Base-by-base conservation (phyloP, 768 basidiomycete species). In the Mycena filopes region DNA sequence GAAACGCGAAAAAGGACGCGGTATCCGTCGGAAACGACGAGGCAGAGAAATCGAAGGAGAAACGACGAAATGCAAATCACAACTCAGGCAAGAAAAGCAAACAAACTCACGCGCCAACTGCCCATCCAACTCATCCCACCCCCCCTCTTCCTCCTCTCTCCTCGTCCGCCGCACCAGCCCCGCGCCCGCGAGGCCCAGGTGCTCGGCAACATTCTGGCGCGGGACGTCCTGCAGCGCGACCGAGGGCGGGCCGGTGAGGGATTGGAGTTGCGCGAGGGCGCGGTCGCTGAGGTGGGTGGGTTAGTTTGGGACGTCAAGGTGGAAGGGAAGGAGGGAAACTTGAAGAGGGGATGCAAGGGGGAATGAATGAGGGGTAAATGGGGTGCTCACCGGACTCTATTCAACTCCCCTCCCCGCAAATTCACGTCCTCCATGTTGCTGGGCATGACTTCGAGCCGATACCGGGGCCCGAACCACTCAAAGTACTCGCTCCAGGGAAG, bases 361-460 rank as follows among this genome's bases (percentile, higher is more conserved):
- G 5, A 33, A 12, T 33, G 12, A 12, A 33, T 6, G 33, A 7
- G 36, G 10, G 36, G 36, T 15, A 4, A 36, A 9, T 11, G 5
- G 10, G 36, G 28, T 29, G 82, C 88, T 63, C 65, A 93, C 90
- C 91, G 86, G 51, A 96, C 90, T 70, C 83, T 83, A 65, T 97
- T 91, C 42, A 99, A 77, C 31, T 92, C 91, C 16, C 87, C 87
- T 69, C 96, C 92, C 66, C 86, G 86, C 66, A 89, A 76, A 74
- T 99, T 99, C 74, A 93, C 78, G 72, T 99, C 95, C 69, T 98
- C 96, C 92, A 97, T 94, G 72, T 99, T 99, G 73, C 92, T 98
- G 69, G 86, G 84, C 38, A 89, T 84, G 1, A 99, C 96, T 73
- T 98, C 96, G 33, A 99, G 84, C 67, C 96, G 84, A 77, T 96